Base-by-base conservation (phyloP, 1,139 yeast species). In the Hansenula sp. region DNA sequence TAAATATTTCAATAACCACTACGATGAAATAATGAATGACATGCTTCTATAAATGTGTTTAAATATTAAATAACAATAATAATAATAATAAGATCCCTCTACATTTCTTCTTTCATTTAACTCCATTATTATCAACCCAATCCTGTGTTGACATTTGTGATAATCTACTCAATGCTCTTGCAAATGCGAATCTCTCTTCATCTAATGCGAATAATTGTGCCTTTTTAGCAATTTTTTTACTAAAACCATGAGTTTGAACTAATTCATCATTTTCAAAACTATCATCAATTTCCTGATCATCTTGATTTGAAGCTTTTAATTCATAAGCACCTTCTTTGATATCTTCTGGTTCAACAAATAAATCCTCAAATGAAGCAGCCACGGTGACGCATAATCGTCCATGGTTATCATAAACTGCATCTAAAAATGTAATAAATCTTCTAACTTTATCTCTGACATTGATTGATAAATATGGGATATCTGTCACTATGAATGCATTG, bases 101-200 rank as follows among this genome's bases (percentile, higher is more conserved):
- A n/a, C n/a, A n/a, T n/a, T n/a, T n/a, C n/a, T 20, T 19, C 18
- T 22, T 16, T 34, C 16, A 32, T 32, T 43, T 45, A 46, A 52
- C 27, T 60, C 61, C 66, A 57, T 64, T 42, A 34, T 44, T 42
- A 29, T 79, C 88, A 13, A 87, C 82, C 98, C 98, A 92, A 41
- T 85, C 95, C 33, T 82, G 82, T 6, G 96, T 84, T 52, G 95
- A 83, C 97, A 92, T 92, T 55, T 92, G 97, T 39, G 92, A 75
- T 50, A 92, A 70, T 59, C 98, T 76, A 51, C 94, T 82, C 47
- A 92, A 69, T 0, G 97, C 97, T 57, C 98, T 74, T 1, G 97
- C 96, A 69, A 90, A 92, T 14, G 98, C 98, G 68, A 92, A 92
- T 61, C 83, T 77, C 64, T 92, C 98, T 62, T 92, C 98, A 60